phyloP scores from a whole-genome alignment of 2,329 filamentous ascomycete genomes.

The Aspergillus fischeri region DNA sequence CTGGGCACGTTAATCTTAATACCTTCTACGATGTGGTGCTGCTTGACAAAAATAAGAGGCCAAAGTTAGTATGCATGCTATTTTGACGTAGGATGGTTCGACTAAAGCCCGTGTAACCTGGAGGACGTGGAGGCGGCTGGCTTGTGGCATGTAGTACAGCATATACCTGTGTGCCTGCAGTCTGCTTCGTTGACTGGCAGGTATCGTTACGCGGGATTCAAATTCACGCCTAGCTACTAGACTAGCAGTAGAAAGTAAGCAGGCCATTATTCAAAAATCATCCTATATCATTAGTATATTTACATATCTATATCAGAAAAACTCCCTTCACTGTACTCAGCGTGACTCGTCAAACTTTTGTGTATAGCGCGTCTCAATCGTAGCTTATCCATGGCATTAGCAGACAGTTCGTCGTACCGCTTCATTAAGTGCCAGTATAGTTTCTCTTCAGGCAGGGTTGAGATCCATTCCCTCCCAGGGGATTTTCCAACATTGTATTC shows the following conservation, averaged over 20 bases:
- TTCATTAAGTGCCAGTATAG: not conserved
- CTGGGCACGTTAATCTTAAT: not conserved
- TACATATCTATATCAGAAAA: not conserved
- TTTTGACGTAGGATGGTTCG: not conserved
- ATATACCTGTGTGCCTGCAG: no score
- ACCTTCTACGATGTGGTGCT: not conserved
- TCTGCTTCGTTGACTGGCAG: no score
- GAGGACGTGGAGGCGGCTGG: not conserved
- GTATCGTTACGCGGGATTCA: no score
- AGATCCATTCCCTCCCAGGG: not conserved
- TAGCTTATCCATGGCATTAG: not conserved
- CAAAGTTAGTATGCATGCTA: not conserved
- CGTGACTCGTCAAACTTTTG: not conserved
- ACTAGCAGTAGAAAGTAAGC: not conserved
- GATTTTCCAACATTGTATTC: not conserved
- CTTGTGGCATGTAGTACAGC: not conserved
- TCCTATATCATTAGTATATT: conserved; percentile 7
- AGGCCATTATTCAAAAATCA: not conserved
- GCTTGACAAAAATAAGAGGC: not conserved
- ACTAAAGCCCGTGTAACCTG: not conserved
- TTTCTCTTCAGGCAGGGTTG: not conserved
- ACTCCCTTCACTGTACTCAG: not conserved
- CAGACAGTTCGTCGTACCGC: not conserved
- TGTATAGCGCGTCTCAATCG: not conserved
- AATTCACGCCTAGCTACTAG: no score